Evolutionary conservation across 1,139 yeast genomes (phyloP).

Genomic region (Ogataea hybrid): DNA sequence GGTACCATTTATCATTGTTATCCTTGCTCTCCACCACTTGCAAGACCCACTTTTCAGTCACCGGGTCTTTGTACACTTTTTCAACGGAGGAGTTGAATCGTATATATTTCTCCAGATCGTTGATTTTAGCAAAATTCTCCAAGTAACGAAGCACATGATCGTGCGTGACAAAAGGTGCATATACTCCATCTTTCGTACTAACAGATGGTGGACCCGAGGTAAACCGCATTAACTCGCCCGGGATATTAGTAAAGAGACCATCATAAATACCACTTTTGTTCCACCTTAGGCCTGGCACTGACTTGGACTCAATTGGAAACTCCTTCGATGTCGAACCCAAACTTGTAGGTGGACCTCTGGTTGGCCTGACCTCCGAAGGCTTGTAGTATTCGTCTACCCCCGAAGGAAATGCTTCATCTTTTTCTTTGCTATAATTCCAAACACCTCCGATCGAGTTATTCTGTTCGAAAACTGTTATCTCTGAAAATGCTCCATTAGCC

Average conservation of each 20-base stretch:
- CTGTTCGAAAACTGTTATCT: conserved; percentile 38
- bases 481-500: conserved; percentile 26
- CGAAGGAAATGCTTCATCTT: conserved; percentile 11
- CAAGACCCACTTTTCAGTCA: conserved; percentile 40
- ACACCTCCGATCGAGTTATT: conserved; percentile 38
- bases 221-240: not conserved
- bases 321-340: not conserved
- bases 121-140: conserved; percentile 40
- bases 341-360: not conserved
- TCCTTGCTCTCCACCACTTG: conserved; percentile 33
- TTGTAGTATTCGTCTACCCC: not conserved
- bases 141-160: conserved; percentile 47
- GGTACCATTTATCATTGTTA: conserved; percentile 15
- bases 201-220: not conserved
- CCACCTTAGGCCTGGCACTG: not conserved
- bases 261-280: not conserved
- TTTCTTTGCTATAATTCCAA: conserved; percentile 31
- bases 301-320: not conserved
- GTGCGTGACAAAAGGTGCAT: conserved; percentile 43
- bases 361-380: not conserved
- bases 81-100: conserved; percentile 40
- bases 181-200: not conserved
- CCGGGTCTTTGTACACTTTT: conserved; percentile 23
- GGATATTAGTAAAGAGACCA: not conserved
- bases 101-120: conserved; percentile 37